Percentiles rank a stretch among this genome's conserved stretches.
These are phyloP conservation scores for Cucumis cinereus DNA, from an alignment of 306 rosid genomes.

Conservation along the genomic window DNA sequence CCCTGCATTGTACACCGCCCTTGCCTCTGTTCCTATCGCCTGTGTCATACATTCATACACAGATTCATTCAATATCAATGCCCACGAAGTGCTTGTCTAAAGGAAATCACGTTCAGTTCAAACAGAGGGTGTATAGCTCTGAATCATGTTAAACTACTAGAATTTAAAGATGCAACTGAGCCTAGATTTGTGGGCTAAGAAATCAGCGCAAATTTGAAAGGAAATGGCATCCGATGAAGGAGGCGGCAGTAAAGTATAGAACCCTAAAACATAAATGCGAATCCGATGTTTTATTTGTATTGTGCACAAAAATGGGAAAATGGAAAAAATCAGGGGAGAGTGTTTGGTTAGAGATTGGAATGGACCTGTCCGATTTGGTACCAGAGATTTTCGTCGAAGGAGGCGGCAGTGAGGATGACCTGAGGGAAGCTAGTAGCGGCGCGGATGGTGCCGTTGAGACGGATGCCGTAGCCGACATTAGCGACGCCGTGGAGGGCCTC, in stretches of 20 bases:
- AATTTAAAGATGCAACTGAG: not conserved
- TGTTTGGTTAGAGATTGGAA: not conserved
- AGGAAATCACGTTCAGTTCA: not conserved
- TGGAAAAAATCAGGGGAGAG: not conserved
- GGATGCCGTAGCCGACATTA: slow-evolving; percentile 30
- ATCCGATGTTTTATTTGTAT: not conserved
- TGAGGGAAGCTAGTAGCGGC: slow-evolving; percentile 90
- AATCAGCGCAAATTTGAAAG: not conserved
- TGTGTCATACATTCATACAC: not conserved
- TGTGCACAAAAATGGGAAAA: not conserved
- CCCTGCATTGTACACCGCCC: slow-evolving; percentile 72
- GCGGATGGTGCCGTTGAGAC: slow-evolving; percentile 25
- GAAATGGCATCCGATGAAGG: not conserved
- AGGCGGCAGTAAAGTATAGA: not conserved
- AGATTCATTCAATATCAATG: not conserved
- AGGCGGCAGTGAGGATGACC: slow-evolving; percentile 77
- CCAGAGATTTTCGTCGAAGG: slow-evolving; percentile 72
- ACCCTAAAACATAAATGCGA: not conserved
- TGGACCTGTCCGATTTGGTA: slow-evolving; percentile 57
- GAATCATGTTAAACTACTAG: not conserved
- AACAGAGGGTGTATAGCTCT: not conserved
- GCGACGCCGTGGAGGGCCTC: slow-evolving; percentile 84
- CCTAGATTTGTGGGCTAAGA: not conserved
- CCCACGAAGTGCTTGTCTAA: not conserved
- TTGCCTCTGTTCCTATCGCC: slow-evolving; percentile 64